phyloP scores from a whole-genome alignment of 2,329 filamentous ascomycete species.

The Botrytis deweyae region DNA sequence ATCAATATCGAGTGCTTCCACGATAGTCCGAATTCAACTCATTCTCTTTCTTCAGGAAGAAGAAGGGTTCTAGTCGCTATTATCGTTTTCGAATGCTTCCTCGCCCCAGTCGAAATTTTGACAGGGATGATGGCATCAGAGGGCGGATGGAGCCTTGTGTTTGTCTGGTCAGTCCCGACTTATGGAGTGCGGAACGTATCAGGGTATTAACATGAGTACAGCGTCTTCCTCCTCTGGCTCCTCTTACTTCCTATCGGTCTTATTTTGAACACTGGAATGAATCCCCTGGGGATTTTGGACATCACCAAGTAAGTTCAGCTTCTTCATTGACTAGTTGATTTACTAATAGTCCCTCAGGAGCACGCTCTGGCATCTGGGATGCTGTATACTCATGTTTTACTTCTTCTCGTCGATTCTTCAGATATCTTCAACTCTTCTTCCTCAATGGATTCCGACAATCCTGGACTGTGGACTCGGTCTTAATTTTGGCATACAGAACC shows the following conservation, averaged over 20 bases:
- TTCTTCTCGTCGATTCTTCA: background rate
- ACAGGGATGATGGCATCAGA: background rate
- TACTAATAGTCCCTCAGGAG: background rate
- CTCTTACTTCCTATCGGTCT: background rate
- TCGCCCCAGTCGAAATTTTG: background rate
- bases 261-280: background rate
- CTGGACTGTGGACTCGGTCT: background rate
- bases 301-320: background rate
- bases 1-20: background rate
- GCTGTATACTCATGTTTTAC: background rate
- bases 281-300: background rate
- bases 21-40: background rate
- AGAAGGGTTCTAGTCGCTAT: background rate
- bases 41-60: background rate
- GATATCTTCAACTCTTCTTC: background rate
- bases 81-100: background rate
- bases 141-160: background rate
- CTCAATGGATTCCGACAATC: background rate
- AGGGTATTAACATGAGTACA: background rate
- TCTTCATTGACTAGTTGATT: fast-evolving
- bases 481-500: background rate
- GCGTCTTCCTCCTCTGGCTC: background rate
- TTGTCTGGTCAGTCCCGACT: background rate
- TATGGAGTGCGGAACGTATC: background rate
- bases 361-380: background rate